A percentile compares a stretch with the other conserved stretches of the same genome.
Evolutionary conservation across 148 eudicot genomes (phyloP).

Genomic region (Simmondsia chinensis): DNA sequence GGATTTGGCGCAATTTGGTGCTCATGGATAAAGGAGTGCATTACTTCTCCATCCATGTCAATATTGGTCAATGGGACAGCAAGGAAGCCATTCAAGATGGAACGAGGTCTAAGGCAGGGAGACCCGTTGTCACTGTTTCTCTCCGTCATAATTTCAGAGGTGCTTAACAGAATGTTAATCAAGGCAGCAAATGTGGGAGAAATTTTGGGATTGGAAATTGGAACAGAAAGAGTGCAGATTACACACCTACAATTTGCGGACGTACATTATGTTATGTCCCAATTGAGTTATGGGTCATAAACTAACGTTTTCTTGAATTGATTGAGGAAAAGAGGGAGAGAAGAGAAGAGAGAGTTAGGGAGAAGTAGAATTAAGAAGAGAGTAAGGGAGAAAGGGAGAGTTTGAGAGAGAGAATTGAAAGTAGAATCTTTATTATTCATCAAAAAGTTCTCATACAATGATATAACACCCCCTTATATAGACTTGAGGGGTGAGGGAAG

Average conservation of each 20-base stretch:
- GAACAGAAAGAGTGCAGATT: not conserved
- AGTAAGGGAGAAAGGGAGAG: too few relatives aligned
- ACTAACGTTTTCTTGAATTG: too few relatives aligned
- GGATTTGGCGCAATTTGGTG: not conserved
- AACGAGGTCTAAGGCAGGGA: not conserved
- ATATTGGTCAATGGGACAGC: not conserved
- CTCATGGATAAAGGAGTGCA: not conserved
- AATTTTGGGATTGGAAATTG: not conserved
- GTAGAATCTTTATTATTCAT: too few relatives aligned
- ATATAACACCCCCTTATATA: too few relatives aligned
- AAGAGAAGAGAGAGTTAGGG: too few relatives aligned
- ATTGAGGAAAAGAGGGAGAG: too few relatives aligned
- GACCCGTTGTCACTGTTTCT: not conserved
- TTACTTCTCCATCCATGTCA: not conserved
- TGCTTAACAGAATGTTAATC: not conserved
- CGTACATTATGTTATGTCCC: too few relatives aligned
- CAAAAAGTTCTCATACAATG: too few relatives aligned
- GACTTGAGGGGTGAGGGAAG: too few relatives aligned
- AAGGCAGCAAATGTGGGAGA: not conserved
- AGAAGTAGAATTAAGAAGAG: too few relatives aligned
- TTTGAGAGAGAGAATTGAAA: too few relatives aligned
- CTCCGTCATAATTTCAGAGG: not conserved
- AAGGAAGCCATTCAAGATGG: not conserved
- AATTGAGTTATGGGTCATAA: too few relatives aligned
- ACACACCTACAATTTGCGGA: not conserved